These are phyloP conservation scores for Effrenium voratum DNA, from an alignment of 73 alveolate species.

Conservation along the genomic window DNA sequence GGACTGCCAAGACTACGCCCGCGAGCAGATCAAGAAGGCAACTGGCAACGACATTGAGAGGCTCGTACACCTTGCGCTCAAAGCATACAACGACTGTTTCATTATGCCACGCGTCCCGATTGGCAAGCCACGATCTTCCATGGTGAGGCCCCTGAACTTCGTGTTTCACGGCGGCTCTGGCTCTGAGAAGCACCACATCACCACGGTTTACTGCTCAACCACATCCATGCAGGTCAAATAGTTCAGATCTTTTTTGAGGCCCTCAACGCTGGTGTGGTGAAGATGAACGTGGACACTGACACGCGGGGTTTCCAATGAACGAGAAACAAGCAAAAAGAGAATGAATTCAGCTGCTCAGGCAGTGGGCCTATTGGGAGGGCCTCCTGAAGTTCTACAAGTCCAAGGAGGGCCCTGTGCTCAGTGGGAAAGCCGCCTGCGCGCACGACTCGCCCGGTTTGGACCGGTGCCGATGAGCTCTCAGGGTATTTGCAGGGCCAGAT, in stretches of 20 bases:
- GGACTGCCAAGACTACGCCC: conserved; percentile 64
- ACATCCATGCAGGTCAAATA: not conserved
- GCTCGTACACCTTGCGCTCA: not conserved
- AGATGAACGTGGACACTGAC: conserved; percentile 94
- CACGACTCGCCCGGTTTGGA: not conserved
- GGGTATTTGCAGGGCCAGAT: conserved; percentile 88
- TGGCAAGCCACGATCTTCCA: not conserved
- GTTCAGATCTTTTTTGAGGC: not conserved
- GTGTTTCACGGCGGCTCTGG: conserved; percentile 74
- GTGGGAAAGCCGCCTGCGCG: not conserved
- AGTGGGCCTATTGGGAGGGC: conserved; percentile 94
- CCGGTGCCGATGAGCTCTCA: not conserved
- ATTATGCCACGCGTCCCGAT: not conserved
- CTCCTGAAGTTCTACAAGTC: conserved; percentile 65
- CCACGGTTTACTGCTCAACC: not conserved
- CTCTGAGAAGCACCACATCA: conserved; percentile 21
- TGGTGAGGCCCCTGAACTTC: not conserved
- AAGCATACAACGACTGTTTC: not conserved
- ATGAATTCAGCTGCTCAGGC: not conserved
- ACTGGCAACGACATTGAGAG: conserved; percentile 75
- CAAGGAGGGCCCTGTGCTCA: conserved; percentile 27
- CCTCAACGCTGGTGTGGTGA: conserved; percentile 58
- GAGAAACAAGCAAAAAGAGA: not conserved
- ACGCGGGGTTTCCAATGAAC: not conserved
- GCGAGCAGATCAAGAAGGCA: conserved; percentile 59